These are phyloP conservation scores for Rhodotorula sp. DNA, from an alignment of 1,284 basidiomycete genomes.

Conservation along the genomic window DNA sequence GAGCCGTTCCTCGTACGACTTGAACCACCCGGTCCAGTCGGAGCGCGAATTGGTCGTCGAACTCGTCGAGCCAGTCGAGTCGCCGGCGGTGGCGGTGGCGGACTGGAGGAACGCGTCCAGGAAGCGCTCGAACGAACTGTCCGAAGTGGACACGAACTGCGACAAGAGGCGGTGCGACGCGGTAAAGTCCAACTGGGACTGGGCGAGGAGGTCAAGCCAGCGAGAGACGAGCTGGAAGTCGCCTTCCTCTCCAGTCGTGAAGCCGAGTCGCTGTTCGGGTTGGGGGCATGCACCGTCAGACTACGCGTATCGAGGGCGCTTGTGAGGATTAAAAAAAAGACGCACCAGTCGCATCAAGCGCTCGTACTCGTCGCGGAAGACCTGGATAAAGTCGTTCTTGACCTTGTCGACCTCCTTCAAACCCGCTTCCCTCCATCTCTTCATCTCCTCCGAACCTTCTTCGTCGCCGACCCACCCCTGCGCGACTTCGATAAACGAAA, in stretches of 20 bases:
- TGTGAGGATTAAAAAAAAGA: no score
- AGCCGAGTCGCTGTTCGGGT: slow-evolving; percentile 76
- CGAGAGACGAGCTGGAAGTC: slow-evolving; percentile 67
- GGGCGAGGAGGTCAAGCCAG: slow-evolving; percentile 67
- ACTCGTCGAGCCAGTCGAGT: slow-evolving; percentile 23
- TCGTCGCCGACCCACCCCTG: slow-evolving; percentile 30
- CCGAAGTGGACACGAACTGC: slow-evolving; percentile 59
- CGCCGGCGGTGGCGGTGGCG: slow-evolving; percentile 33
- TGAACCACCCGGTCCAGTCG: slow-evolving; percentile 68
- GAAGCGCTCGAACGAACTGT: slow-evolving; percentile 53
- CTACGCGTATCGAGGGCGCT: no score
- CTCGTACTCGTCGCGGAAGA: slow-evolving; percentile 34
- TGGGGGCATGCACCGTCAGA: no score
- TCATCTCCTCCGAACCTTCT: slow-evolving; percentile 7
- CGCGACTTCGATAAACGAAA: slow-evolving; percentile 19
- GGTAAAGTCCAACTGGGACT: slow-evolving; percentile 76
- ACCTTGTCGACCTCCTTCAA: slow-evolving; percentile 20
- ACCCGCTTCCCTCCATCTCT: slow-evolving; percentile 24
- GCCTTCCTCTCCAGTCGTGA: slow-evolving; percentile 57
- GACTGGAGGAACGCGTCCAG: slow-evolving; percentile 58
- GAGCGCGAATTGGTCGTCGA: slow-evolving; percentile 48
- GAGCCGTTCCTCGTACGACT: slow-evolving; percentile 63
- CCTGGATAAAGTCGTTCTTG: slow-evolving; percentile 25
- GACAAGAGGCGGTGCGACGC: slow-evolving; percentile 70
- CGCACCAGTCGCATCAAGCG: slow-evolving; percentile 35